These are phyloP conservation scores for Dinochytrium kinnereticum DNA, from an alignment of 371 early-diverging fungal genomes.

Conservation along the genomic window DNA sequence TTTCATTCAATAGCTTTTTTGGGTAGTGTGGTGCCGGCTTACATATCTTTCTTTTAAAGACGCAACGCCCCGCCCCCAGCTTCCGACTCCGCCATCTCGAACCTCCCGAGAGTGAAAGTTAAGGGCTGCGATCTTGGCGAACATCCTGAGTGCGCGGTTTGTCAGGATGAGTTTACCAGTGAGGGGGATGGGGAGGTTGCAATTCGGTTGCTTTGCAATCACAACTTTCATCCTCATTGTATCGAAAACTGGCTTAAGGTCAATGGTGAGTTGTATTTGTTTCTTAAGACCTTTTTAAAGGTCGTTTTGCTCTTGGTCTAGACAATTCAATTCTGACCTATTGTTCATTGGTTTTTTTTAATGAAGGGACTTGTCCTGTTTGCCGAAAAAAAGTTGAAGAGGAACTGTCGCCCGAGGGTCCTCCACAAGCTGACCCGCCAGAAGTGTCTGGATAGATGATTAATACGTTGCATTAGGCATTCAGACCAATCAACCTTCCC, in stretches of 20 bases:
- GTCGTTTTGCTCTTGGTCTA: neutral
- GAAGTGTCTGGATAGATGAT: too few species aligned
- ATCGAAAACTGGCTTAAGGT: slow-evolving; percentile 49
- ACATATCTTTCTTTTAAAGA: slow-evolving; percentile 28
- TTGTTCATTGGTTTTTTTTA: neutral
- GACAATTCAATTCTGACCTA: neutral
- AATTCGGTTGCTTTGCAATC: slow-evolving; percentile 37
- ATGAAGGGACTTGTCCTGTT: slow-evolving; percentile 48
- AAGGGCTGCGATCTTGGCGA: slow-evolving; percentile 29
- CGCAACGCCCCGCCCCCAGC: slow-evolving; percentile 46
- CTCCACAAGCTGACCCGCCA: too few species aligned
- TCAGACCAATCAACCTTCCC: neutral
- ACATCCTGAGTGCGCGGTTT: slow-evolving; percentile 50
- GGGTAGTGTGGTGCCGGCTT: too few species aligned
- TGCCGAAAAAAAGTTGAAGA: slow-evolving; percentile 35
- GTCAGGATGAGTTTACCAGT: slow-evolving; percentile 49
- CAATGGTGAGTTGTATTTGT: slow-evolving; percentile 35
- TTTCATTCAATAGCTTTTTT: neutral
- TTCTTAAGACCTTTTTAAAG: neutral
- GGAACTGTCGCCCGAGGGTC: neutral
- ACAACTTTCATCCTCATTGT: slow-evolving; percentile 47
- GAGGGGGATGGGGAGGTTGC: slow-evolving; percentile 37
- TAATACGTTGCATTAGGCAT: neutral
- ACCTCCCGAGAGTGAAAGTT: slow-evolving; percentile 35
- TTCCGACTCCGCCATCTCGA: slow-evolving; percentile 30